A percentile compares a stretch with the other conserved stretches of the same genome.
Conservation (phyloP, 2,329 filamentous ascomycete species). For the Hypoxylon sp. region DNA sequence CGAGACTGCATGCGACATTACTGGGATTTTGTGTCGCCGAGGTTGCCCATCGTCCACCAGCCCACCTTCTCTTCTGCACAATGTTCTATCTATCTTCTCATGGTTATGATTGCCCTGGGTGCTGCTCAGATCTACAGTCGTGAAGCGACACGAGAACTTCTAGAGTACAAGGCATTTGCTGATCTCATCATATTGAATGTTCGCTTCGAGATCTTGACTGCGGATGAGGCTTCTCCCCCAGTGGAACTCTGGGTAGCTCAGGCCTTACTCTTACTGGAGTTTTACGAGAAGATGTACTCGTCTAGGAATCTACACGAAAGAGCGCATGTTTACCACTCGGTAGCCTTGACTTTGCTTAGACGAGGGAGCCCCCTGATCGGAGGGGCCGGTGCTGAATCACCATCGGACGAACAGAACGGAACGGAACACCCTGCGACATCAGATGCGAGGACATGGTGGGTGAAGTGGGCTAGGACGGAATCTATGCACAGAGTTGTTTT, state of each 20-base stretch:
- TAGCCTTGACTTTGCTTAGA: constrained; percentile 86
- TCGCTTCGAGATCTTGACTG: constrained; percentile 86
- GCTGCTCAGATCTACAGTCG: constrained; percentile 81
- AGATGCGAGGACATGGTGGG: constrained; percentile 76
- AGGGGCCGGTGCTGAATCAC: constrained; percentile 82
- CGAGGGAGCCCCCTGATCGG: constrained; percentile 89
- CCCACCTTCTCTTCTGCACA: constrained; percentile 86
- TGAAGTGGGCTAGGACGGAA: constrained; percentile 89
- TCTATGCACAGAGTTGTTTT: constrained; percentile 90
- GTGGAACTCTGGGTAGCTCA: constrained; percentile 92
- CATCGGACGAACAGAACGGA: constrained; percentile 75
- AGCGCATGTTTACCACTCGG: constrained; percentile 90
- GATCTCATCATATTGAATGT: constrained; percentile 78
- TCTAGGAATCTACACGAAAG: constrained; percentile 86
- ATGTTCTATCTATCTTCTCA: constrained; percentile 82
- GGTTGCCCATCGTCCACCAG: constrained; percentile 89
- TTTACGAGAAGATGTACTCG: constrained; percentile 94
- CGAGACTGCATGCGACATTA: constrained; percentile 88
- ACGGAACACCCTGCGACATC: constrained; percentile 65
- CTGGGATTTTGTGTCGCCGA: constrained; percentile 88
- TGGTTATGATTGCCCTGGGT: constrained; percentile 88
- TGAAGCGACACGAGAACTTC: constrained; percentile 67
- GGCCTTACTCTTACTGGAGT: constrained; percentile 83
- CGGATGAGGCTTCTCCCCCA: constrained; percentile 85
- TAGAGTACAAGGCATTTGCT: constrained; percentile 64